phyloP scores from a whole-genome alignment of 176 grass and related monocot genomes.

The Raddia guianensis region DNA sequence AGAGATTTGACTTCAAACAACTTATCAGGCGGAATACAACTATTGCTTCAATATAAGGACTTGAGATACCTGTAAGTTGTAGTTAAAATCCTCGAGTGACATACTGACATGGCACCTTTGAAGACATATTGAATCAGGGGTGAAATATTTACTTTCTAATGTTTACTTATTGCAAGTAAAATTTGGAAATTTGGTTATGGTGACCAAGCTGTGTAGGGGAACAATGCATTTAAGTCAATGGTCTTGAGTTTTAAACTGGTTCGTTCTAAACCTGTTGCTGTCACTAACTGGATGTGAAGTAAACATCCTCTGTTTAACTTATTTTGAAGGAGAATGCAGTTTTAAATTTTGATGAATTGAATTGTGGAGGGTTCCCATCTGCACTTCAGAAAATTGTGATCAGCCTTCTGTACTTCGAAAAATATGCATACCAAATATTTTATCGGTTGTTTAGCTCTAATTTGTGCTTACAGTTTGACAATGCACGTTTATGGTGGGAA shows the following conservation, averaged over 20 bases:
- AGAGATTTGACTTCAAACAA: slow-evolving; percentile 52
- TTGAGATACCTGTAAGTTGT: slow-evolving; percentile 33
- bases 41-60: neutral
- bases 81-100: slow-evolving; percentile 19
- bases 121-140: neutral
- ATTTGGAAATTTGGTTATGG: neutral
- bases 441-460: no score
- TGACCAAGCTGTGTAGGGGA: neutral
- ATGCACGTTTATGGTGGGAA: no score
- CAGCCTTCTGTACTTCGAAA: no score
- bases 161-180: neutral
- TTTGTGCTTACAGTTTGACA: no score
- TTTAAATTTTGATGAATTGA: no score
- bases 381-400: no score
- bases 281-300: no score
- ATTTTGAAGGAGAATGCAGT: no score
- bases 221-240: neutral
- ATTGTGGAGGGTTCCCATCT: no score
- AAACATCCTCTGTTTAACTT: no score
- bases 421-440: no score
- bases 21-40: slow-evolving; percentile 27
- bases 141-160: neutral
- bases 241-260: neutral
- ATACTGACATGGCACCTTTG: neutral
- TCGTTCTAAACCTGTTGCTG: no score